Evolutionary conservation across 805 yeast genomes (phyloP), one percentile per base, ranked within the genome.

Genomic region (Candida sithepensis): DNA sequence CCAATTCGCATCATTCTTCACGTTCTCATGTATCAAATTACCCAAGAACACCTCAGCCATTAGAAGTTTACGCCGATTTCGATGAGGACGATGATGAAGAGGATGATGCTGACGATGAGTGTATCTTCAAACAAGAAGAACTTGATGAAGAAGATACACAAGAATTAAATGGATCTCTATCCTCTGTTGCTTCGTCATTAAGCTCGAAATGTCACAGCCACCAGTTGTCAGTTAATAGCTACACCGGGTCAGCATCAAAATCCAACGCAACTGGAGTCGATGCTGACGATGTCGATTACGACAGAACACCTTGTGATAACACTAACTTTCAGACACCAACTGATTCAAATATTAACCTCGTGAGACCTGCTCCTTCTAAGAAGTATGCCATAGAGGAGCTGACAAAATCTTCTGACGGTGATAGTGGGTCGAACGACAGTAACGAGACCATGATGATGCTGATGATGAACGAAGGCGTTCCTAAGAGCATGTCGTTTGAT

Each of bases 401-500:
- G 13, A n/a, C 37, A 9, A 24, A 18, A 21, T 6, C 28, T 6
- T n/a, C 19, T 19, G n/a, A 13, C 2, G 20, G 6, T 6, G 23
- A 13, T 16, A 24, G n/a, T 24, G 28, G 9, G 10, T 10, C 28
- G 28, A 24, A 24, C n/a, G 34, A 22, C 36, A 34, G 23, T 22
- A 23, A n/a, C n/a, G 45, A 34, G 4, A 14, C 21, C 4, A 34
- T n/a, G 45, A 36, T 23, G 9, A 37, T 14, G 3, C 23, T 24
- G 28, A 24, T 24, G 39, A 18, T 28, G 14, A 34, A 16, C 18
- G 34, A 24, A 19, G 41, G 20, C 22, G 49, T 37, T 19, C 42
- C 43, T 37, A 20, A 13, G 7, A 36, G 44, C 18, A 42, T 44
- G 47, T 52, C 60, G 43, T 80, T 84, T 53, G 85, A 84, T 45